phyloP scores from a whole-genome alignment of 148 eudicot species.

The Spergularia marina region DNA sequence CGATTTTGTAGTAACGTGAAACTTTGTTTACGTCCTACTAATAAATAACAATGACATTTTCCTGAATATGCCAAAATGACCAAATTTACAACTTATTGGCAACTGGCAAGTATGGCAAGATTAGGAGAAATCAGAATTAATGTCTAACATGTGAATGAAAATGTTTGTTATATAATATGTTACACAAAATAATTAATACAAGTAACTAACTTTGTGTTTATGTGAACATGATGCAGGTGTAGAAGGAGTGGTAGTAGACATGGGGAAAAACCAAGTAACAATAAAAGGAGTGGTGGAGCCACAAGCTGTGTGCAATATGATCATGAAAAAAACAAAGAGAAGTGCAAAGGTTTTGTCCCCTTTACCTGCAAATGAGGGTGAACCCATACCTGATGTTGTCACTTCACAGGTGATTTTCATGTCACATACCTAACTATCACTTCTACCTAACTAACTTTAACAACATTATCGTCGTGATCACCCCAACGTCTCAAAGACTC shows the following conservation, averaged over 20 bases:
- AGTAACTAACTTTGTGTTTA: background rate
- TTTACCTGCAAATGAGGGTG: constrained; percentile 73
- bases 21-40: background rate
- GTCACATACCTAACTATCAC: background rate
- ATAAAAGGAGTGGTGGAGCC: constrained; percentile 88
- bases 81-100: constrained; percentile 7
- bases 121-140: background rate
- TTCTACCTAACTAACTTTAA: background rate
- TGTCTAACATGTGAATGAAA: background rate
- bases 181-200: too few relatives aligned
- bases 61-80: background rate
- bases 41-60: background rate
- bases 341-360: constrained; percentile 76
- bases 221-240: constrained; percentile 50
- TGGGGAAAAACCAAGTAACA: constrained; percentile 70
- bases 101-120: background rate
- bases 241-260: constrained; percentile 71
- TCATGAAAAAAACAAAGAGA: constrained; percentile 78
- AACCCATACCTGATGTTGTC: constrained; percentile 68
- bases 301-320: constrained; percentile 58
- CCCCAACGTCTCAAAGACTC: too few relatives aligned
- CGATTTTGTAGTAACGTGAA: background rate
- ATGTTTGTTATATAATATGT: too few relatives aligned
- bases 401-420: constrained; percentile 64
- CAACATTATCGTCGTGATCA: too few relatives aligned